Evolutionary conservation across 768 basidiomycete genomes (phyloP).

Genomic region (Dentipellis fragilis): DNA sequence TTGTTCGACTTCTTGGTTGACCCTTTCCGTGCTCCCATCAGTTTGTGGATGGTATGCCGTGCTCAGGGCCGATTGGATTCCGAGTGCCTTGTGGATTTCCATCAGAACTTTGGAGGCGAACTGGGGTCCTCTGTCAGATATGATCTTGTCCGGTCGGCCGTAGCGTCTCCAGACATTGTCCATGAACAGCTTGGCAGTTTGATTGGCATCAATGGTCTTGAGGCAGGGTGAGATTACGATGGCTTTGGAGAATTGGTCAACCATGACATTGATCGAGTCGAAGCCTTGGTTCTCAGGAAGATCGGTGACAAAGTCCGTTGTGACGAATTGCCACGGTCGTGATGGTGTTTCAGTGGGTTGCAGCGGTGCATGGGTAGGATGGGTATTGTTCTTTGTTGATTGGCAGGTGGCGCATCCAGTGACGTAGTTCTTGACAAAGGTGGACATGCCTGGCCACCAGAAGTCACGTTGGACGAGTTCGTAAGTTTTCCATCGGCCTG

Average conservation of each 20-base stretch:
- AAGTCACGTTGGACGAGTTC: conserved; percentile 8
- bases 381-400: conserved; percentile 15
- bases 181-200: too few species aligned
- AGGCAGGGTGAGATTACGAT: conserved; percentile 19
- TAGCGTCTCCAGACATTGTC: too few species aligned
- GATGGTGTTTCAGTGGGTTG: conserved; percentile 11
- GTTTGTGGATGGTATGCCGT: too few species aligned
- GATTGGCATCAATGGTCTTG: too few species aligned
- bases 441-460: conserved; percentile 21
- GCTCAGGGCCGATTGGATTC: conserved; percentile 31
- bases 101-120: too few species aligned
- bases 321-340: conserved; percentile 4
- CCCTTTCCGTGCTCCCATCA: conserved; percentile 27
- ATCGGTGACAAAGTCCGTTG: conserved; percentile 14
- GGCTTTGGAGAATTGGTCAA: conserved; percentile 18
- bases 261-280: conserved; percentile 13
- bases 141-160: too few species aligned
- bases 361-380: conserved; percentile 1
- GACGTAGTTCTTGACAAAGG: conserved; percentile 15
- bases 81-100: too few species aligned
- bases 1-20: conserved; percentile 24
- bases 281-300: conserved; percentile 13
- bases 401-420: conserved; percentile 20
- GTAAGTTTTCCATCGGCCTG: not conserved
- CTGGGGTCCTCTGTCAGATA: too few species aligned